Evolutionary conservation across 2,329 filamentous ascomycete genomes (phyloP), one percentile per base, ranked within the genome.

Genomic region (Blastomyces percursus): DNA sequence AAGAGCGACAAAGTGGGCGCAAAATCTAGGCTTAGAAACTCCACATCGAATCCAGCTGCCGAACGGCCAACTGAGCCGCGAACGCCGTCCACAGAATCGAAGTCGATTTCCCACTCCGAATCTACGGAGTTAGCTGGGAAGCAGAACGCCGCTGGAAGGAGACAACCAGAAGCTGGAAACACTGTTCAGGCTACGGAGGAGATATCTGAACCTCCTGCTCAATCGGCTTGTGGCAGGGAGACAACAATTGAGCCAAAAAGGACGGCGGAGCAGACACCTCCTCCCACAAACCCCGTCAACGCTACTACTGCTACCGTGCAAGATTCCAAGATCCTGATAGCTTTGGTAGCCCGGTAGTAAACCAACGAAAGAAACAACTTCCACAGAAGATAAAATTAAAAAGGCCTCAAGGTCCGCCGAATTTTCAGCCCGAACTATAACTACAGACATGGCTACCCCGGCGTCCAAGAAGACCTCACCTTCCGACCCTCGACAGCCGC

Each of bases 281-380:
- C 32, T 21, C 30, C 30, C 19, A 6, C 19, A 48, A n/a, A 38
- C 27, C 19, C 2, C 40, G 21, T 24, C 12, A 21, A 30, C 21
- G 14, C 32, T 9, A 35, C 38, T 19, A 30, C 5, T 19, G 58
- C 58, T 27, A 44, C 58, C 16, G 30, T 38, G 46, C 44, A 60
- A 40, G 24, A n/a, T 21, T 61, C 59, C 50, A 55, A 61, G 21
- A 55, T 61, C 24, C 59, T 61, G 38, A 44, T 11, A 24, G 50
- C 50, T 30, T 42, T 61, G 19, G 59, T 24, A 16, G 48, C 59
- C 32, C 32, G 4, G 27, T 4, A 52, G 32, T 21, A 30, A 32
- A 48, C 19, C 56, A 14, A 21, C 48, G 30, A 16, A 21, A 32
- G 12, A 35, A 21, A 9, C 59, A 59, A 35, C 51, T 21, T 50